Conservation (phyloP, 306 rosid species). For the Erythrophleum fordii region DNA sequence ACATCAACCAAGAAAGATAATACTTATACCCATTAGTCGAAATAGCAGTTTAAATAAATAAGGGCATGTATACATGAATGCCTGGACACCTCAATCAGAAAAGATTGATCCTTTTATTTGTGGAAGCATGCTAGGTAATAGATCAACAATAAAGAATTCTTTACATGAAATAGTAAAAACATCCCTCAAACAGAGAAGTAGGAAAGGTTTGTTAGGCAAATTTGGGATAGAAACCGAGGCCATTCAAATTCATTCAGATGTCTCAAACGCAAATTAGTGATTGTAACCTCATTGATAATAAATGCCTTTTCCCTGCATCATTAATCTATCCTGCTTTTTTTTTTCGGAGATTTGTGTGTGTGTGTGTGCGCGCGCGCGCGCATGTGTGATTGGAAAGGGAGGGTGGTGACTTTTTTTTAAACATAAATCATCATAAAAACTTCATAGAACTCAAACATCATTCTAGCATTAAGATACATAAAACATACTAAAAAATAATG, state of each 20-base stretch:
- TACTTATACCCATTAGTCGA: neutral
- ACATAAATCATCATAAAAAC: no score
- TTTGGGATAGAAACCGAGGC: slow-evolving; percentile 19
- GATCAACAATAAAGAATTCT: slow-evolving; percentile 4
- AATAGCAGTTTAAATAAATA: neutral
- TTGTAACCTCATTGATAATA: slow-evolving; percentile 1
- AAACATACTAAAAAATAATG: neutral
- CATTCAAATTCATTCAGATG: slow-evolving; percentile 30
- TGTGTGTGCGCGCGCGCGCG: no score
- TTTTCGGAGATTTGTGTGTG: neutral
- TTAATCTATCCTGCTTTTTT: slow-evolving; percentile 9
- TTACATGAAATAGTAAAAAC: slow-evolving; percentile 24
- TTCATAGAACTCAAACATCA: neutral
- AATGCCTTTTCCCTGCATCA: slow-evolving; percentile 16
- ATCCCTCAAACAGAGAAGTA: slow-evolving; percentile 2
- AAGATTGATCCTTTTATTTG: neutral
- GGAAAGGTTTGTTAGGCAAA: slow-evolving; percentile 3
- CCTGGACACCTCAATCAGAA: slow-evolving; percentile 3
- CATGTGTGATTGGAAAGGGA: no score
- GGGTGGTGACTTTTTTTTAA: no score
- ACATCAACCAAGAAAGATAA: neutral
- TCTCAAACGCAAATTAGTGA: slow-evolving; percentile 14
- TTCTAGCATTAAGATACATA: neutral
- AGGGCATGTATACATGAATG: slow-evolving; percentile 15
- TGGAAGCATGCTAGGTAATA: slow-evolving; percentile 11